These are phyloP conservation scores for Aphanomyces euteiches DNA, from an alignment of 352 stramenopile genomes.

Conservation along the genomic window DNA sequence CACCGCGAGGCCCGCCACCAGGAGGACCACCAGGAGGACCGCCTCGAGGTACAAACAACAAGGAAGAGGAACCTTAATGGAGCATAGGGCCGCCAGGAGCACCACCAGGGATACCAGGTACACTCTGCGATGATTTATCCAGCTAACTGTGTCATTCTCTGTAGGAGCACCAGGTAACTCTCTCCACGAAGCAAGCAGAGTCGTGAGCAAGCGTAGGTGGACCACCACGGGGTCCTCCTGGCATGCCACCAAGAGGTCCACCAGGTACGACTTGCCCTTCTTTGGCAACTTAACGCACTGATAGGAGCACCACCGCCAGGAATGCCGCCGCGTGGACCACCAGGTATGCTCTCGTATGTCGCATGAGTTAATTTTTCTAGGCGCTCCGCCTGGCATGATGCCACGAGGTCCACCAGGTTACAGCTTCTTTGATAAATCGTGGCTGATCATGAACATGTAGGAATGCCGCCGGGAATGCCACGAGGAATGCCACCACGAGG, in stretches of 20 bases:
- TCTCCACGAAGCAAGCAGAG: too few species aligned
- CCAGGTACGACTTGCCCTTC: slow-evolving; percentile 10
- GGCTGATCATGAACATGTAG: neutral
- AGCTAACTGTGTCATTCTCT: neutral
- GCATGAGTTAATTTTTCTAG: neutral
- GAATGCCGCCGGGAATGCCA: slow-evolving; percentile 3
- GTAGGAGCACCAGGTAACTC: too few species aligned
- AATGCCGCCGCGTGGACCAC: slow-evolving; percentile 36
- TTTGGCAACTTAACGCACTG: neutral
- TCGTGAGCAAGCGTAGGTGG: slow-evolving; percentile 1
- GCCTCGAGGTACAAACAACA: slow-evolving; percentile 17
- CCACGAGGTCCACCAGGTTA: slow-evolving; percentile 32
- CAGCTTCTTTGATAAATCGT: neutral
- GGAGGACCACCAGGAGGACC: slow-evolving; percentile 33
- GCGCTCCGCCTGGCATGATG: slow-evolving; percentile 34
- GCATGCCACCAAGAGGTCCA: slow-evolving; percentile 38
- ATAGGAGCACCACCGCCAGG: slow-evolving; percentile 29
- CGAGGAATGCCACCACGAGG: slow-evolving; percentile 35
- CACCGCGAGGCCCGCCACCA: too few species aligned
- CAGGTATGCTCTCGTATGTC: slow-evolving; percentile 30
- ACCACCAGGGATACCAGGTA: slow-evolving; percentile 25
- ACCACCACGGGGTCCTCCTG: slow-evolving; percentile 39
- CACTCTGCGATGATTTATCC: neutral
- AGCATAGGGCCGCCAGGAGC: slow-evolving; percentile 18
- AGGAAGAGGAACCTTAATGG: too few species aligned